Base-by-base conservation (phyloP, 148 eudicot genomes). In the Selenicereus undatus region DNA sequence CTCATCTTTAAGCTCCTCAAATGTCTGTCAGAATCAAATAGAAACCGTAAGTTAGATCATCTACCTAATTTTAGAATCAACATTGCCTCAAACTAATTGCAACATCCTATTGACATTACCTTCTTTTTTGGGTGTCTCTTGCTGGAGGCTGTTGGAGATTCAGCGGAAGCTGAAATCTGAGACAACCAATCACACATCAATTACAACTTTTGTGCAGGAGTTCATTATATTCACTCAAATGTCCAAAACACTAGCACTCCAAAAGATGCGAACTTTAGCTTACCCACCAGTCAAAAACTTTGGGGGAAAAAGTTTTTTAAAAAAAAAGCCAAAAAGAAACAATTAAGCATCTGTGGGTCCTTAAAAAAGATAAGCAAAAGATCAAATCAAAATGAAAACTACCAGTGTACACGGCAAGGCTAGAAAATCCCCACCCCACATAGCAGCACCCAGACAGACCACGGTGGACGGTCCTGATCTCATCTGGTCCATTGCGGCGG, bases 1-100 rank as follows among this genome's bases (percentile, higher is more conserved):
- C 83, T 90, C 90, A 52, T 88, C 92, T 80, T 85, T 90, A 73
- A 91, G 94, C 82, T 91, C 87, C 18, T 83, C 78, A 86, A 83
- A 88, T 18, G 90, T 87, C 93, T 90, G 87, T n/a, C 16, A 83
- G 4, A 56, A 56, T 56, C 62, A 78, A 52, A n/a, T 6, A 39
- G 21, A 22, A 48, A 45, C 18, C 72, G 43, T 21, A 12, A 56
- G 4, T 56, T 14, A 56, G 62, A 56, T 12, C 8, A 13, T 16
- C 16, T 20, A 5, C 16, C 16, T 11, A 56, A 56, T 56, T 11
- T 4, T 48, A 1, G 52, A 48, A 48, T 48, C 14, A 48, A 48
- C 52, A 48, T 48, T 10, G 14, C 52, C 13, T 11, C 52, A 48
- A 8, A 48, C 52, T 56, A 32, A 51, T 62, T 39, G 30, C 14